Evolutionary conservation across 495 filamentous ascomycete genomes (phyloP), one percentile per base, ranked within the genome.

Genomic region (Durotheca rogersii): DNA sequence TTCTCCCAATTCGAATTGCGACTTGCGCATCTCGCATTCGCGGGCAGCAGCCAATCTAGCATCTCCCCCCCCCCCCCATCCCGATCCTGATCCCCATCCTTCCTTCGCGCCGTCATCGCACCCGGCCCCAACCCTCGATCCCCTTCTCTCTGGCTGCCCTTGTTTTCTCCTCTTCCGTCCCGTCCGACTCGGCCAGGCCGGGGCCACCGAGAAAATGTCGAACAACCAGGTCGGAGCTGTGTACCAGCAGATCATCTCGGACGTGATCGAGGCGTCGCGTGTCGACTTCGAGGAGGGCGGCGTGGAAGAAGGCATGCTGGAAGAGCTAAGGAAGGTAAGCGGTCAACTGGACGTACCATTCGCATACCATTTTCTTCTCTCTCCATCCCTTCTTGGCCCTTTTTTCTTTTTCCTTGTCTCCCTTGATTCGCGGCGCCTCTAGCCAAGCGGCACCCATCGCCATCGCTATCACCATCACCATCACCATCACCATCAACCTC

Each of bases 211-310:
- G n/a, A n/a, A n/a, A n/a, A 81, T 81, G 78, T 81, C 78, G 43
- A 81, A 81, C 66, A 49, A 61, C 3, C 60, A 70, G 27, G 76
- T 81, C 47, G 93, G 94, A 63, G 62, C 68, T 50, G 83, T 96
- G 53, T 99, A 96, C 75, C 76, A 85, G 66, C 79, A 84, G 67
- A 87, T 97, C 75, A 96, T 99, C 71, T 75, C 88, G 49, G 91
- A 93, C 67, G 90, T 97, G 51, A 84, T 95, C 65, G 82, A 87
- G 51, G 80, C 81, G 44, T 95, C 90, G 62, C 81, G 88, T 68
- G 85, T 92, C 61, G 91, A 96, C 68, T 97, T 99, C 70, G 94
- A 99, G 69, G 93, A 97, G 67, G 87, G 85, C 61, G 94, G 94
- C 55, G 87, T 97, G 51, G 89, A 93, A 49, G 86, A 88, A 65